phyloP scores from a whole-genome alignment of 140 eudicot species.

The Stevia rebaudiana region DNA sequence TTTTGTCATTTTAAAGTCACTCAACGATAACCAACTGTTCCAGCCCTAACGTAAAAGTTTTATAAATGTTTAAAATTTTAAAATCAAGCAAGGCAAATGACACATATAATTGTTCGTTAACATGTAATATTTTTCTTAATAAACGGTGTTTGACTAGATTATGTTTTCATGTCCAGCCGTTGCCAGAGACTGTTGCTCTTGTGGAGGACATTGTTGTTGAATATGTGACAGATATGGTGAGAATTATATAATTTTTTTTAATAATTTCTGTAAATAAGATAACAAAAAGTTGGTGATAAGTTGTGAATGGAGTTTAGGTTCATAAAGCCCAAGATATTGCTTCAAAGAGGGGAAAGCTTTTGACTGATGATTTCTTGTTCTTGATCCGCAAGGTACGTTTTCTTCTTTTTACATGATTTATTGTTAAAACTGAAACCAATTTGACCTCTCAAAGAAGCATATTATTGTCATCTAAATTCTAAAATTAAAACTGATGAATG shows the following conservation, averaged over 20 bases:
- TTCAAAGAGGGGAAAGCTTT: constrained; percentile 90
- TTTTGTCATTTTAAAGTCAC: too few species aligned
- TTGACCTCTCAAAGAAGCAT: too few species aligned
- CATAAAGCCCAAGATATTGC: constrained; percentile 96
- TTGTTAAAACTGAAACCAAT: background rate
- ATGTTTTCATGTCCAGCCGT: constrained; percentile 47
- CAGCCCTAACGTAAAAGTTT: too few species aligned
- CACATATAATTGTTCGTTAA: background rate
- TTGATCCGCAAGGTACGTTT: constrained; percentile 73
- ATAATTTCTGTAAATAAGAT: background rate
- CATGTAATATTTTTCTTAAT: background rate
- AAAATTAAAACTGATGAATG: too few species aligned
- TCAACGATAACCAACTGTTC: too few species aligned
- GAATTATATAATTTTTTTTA: background rate
- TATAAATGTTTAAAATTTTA: too few species aligned
- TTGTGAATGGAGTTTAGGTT: constrained; percentile 37
- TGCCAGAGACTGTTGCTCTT: constrained; percentile 90
- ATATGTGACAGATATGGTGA: constrained; percentile 87
- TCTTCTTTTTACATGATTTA: background rate
- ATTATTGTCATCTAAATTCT: too few species aligned
- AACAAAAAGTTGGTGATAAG: background rate
- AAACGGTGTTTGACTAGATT: background rate
- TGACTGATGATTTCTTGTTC: constrained; percentile 89
- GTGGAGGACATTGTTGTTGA: constrained; percentile 96
- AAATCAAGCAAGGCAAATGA: too few species aligned